Conservation (phyloP, 2,329 filamentous ascomycete genomes). For the Cercospora nicotianae region DNA sequence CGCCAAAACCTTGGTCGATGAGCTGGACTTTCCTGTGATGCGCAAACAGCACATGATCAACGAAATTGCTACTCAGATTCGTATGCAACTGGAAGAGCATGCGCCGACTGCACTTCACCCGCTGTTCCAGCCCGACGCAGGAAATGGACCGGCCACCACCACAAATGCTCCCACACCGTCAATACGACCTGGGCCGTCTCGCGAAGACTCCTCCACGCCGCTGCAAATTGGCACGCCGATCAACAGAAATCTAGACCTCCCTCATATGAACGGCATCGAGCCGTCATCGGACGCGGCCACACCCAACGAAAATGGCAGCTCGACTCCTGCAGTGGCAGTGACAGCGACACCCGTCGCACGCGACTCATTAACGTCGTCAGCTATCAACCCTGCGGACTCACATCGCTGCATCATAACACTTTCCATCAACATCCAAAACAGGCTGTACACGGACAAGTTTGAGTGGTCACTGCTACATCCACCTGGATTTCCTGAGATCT, state of each 20-base stretch:
- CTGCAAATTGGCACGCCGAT: conserved; percentile 34
- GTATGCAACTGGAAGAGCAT: conserved; percentile 93
- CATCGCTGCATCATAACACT: conserved; percentile 91
- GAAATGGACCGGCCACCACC: conserved; percentile 33
- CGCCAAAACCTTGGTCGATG: conserved; percentile 84
- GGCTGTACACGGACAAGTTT: conserved; percentile 94
- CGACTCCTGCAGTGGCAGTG: conserved; percentile 61
- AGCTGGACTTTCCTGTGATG: conserved; percentile 83
- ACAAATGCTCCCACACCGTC: conserved; percentile 36
- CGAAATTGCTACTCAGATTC: conserved; percentile 90
- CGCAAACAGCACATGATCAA: conserved; percentile 62
- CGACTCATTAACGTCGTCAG: conserved; percentile 45
- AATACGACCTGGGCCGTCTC: conserved; percentile 46
- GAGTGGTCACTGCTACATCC: conserved; percentile 95
- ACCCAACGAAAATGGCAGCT: conserved; percentile 49
- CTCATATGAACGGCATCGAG: conserved; percentile 52
- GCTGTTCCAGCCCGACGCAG: conserved; percentile 68
- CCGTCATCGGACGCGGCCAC: conserved; percentile 47
- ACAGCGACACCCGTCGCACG: conserved; percentile 61
- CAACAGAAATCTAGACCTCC: conserved; percentile 41
- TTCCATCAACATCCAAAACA: conserved; percentile 87
- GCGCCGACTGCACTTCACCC: conserved; percentile 91
- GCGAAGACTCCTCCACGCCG: conserved; percentile 53
- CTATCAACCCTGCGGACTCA: conserved; percentile 86
- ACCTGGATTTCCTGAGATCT: conserved; percentile 85